A percentile compares a stretch with the other conserved stretches of the same genome.
Evolutionary conservation across 148 eudicot genomes (phyloP).

Genomic region (Vaccinium vitisidaea): DNA sequence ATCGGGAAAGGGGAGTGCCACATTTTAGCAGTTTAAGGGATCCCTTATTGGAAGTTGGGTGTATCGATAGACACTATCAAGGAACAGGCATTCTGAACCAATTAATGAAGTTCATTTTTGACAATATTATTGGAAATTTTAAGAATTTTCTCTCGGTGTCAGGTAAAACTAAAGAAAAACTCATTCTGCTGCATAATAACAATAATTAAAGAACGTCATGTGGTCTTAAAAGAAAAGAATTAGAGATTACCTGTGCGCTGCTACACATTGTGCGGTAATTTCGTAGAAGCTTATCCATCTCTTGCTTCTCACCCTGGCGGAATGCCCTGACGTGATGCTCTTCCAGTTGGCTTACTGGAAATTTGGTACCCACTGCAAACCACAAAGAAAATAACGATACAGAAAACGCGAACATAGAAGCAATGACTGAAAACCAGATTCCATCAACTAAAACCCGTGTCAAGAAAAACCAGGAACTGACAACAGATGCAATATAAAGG

Average conservation of each 20-base stretch:
- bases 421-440: too few species aligned
- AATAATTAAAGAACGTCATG: background rate
- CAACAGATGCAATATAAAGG: too few species aligned
- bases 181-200: background rate
- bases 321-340: slow-evolving; percentile 38
- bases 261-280: slow-evolving; percentile 47
- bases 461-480: background rate
- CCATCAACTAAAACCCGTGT: background rate
- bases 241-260: slow-evolving; percentile 51
- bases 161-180: background rate
- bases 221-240: background rate
- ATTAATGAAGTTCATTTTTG: too few species aligned
- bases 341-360: slow-evolving; percentile 43
- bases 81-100: too few species aligned
- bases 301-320: slow-evolving; percentile 52
- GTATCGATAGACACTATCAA: too few species aligned
- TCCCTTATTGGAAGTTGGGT: too few species aligned
- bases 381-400: background rate
- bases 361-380: slow-evolving; percentile 62
- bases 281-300: slow-evolving; percentile 40
- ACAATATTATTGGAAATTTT: background rate
- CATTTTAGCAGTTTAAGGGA: too few species aligned
- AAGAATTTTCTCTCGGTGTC: background rate
- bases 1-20: too few species aligned
- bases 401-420: too few species aligned